Evolutionary conservation across 176 grass and related monocot species (phyloP).

Genomic region (Elymus sibiricus): DNA sequence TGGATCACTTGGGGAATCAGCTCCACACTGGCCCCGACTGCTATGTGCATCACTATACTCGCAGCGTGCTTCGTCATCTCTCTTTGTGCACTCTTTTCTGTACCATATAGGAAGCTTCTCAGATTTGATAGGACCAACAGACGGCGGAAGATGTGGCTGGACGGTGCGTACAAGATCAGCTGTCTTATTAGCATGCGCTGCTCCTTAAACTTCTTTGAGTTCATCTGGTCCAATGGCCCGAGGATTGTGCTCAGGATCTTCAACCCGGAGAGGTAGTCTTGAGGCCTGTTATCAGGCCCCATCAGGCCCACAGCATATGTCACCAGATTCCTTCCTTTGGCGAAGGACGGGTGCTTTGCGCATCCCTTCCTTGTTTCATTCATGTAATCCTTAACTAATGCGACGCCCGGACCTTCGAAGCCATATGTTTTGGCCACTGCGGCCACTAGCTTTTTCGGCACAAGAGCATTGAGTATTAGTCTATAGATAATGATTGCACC

Average conservation of each 20-base stretch:
- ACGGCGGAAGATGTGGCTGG: neutral
- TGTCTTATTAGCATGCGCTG: neutral
- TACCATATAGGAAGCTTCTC: neutral
- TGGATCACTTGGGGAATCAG: neutral
- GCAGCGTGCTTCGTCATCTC: neutral
- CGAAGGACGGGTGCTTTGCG: neutral
- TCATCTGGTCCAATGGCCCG: neutral
- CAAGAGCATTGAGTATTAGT: neutral
- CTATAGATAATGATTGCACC: neutral
- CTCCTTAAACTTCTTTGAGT: rapidly evolving
- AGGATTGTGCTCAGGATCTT: neutral
- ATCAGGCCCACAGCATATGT: neutral
- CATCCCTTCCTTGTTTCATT: neutral
- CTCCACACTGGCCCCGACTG: neutral
- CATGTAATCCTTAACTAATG: neutral
- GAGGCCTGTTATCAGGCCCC: neutral
- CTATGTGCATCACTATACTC: neutral
- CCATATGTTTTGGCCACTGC: neutral
- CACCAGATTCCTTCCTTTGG: neutral
- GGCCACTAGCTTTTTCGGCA: neutral
- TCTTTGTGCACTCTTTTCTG: too few species aligned
- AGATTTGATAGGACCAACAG: too few species aligned
- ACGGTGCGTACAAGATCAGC: neutral
- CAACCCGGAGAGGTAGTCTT: neutral
- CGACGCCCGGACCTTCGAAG: neutral